These are phyloP conservation scores for Tricholoma sp. DNA, from an alignment of 768 basidiomycete genomes.

Conservation along the genomic window DNA sequence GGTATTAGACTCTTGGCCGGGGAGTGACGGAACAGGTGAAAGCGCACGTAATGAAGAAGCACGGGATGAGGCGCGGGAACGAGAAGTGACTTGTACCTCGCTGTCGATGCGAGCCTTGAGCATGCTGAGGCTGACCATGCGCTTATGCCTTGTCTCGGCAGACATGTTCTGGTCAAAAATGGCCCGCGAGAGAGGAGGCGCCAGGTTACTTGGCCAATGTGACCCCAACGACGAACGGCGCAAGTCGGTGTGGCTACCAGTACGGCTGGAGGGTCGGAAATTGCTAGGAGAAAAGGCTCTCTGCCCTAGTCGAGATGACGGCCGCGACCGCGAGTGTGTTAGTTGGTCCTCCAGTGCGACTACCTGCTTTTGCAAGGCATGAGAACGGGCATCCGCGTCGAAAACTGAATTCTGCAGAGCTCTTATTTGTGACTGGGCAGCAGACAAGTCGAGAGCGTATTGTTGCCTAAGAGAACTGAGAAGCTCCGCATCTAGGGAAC, in stretches of 20 bases:
- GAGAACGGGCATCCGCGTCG: slow-evolving; percentile 64
- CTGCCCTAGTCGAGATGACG: slow-evolving; percentile 35
- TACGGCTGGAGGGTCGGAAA: slow-evolving; percentile 43
- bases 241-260: slow-evolving; percentile 27
- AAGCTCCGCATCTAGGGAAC: slow-evolving; percentile 71
- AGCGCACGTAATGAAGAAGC: slow-evolving; percentile 33
- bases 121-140: slow-evolving; percentile 81
- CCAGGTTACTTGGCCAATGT: slow-evolving; percentile 30
- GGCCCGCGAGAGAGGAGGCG: slow-evolving; percentile 44
- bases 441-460: slow-evolving; percentile 74
- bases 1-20: slow-evolving; percentile 22
- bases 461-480: slow-evolving; percentile 66
- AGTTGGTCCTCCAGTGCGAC: slow-evolving; percentile 63
- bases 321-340: slow-evolving; percentile 37
- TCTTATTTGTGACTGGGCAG: slow-evolving; percentile 75
- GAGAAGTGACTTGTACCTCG: slow-evolving; percentile 47
- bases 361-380: slow-evolving; percentile 65
- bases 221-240: slow-evolving; percentile 35
- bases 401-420: slow-evolving; percentile 69
- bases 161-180: slow-evolving; percentile 67
- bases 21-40: slow-evolving; percentile 46
- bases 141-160: slow-evolving; percentile 75
- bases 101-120: slow-evolving; percentile 87
- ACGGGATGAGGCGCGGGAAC: slow-evolving; percentile 39
- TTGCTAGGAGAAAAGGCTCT: slow-evolving; percentile 45